phyloP scores from a whole-genome alignment of 2,329 filamentous ascomycete genomes.

The Capronia americana region DNA sequence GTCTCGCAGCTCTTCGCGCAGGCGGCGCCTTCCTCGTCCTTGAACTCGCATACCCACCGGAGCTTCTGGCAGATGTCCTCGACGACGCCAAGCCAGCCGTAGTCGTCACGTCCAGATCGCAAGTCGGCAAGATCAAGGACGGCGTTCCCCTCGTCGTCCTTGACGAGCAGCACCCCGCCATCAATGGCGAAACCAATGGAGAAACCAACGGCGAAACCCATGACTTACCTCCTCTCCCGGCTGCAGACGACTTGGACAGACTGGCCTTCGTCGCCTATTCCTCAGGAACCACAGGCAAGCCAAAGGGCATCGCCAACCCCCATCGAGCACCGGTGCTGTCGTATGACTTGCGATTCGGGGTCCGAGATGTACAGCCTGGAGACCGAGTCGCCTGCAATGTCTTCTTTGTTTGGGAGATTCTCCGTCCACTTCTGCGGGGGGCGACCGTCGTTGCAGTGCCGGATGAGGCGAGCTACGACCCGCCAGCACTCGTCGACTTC shows the following conservation, averaged over 20 bases:
- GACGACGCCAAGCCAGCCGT: conserved; percentile 75
- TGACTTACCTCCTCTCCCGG: conserved; percentile 59
- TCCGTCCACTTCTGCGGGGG: conserved; percentile 76
- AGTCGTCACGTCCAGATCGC: conserved; percentile 70
- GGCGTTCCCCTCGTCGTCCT: conserved; percentile 69
- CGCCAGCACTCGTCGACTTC: conserved; percentile 73
- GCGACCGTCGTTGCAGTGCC: conserved; percentile 78
- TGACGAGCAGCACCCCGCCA: conserved; percentile 53
- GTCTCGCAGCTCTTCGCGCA: conserved; percentile 76
- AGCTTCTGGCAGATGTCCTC: conserved; percentile 75
- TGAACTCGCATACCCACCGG: conserved; percentile 78
- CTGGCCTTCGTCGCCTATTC: conserved; percentile 83
- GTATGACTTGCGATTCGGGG: conserved; percentile 72
- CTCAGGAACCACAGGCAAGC: conserved; percentile 76
- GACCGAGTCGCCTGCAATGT: conserved; percentile 87
- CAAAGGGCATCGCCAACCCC: conserved; percentile 83
- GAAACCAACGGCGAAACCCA: conserved; percentile 50
- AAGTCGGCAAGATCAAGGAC: conserved; percentile 69
- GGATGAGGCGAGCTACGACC: conserved; percentile 79
- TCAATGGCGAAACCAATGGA: conserved; percentile 50
- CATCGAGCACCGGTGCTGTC: conserved; percentile 76
- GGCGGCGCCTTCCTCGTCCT: conserved; percentile 82
- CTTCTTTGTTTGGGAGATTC: conserved; percentile 85
- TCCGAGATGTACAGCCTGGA: conserved; percentile 72
- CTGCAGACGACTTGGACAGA: conserved; percentile 72